phyloP scores from a whole-genome alignment of 2,329 filamentous ascomycete genomes.

The Aspergillus cejpii region DNA sequence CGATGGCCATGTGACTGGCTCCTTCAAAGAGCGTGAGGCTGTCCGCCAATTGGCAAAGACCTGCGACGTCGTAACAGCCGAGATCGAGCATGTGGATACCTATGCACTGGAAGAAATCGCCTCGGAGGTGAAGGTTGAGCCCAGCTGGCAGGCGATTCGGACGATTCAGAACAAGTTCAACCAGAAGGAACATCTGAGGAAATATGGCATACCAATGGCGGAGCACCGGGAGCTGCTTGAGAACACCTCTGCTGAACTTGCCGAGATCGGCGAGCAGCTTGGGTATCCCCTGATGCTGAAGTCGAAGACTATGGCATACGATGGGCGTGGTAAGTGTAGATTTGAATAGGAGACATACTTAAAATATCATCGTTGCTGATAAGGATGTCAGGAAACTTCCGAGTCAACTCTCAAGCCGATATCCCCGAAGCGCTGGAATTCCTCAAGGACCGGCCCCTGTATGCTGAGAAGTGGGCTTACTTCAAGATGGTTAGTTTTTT shows the following conservation, averaged over 20 bases:
- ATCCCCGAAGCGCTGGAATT: conserved; percentile 61
- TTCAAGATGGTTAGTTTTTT: conserved; percentile 56
- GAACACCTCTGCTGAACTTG: conserved; percentile 55
- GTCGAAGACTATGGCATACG: conserved; percentile 81
- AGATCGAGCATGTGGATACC: conserved; percentile 95
- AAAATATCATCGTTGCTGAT: conserved; percentile 5
- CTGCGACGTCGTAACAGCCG: conserved; percentile 79
- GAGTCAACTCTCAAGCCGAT: conserved; percentile 53
- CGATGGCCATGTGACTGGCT: conserved; percentile 68
- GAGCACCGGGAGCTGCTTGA: conserved; percentile 60
- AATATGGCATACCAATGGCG: conserved; percentile 64
- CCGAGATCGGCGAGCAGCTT: conserved; percentile 56
- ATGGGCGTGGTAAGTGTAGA: conserved; percentile 62
- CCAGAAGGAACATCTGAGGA: conserved; percentile 74
- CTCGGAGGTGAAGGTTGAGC: conserved; percentile 62
- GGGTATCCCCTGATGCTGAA: conserved; percentile 92
- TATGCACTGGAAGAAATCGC: conserved; percentile 76
- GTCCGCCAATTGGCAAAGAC: conserved; percentile 70
- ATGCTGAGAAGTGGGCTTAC: conserved; percentile 82
- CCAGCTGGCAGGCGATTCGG: conserved; percentile 77
- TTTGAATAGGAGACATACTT: background rate
- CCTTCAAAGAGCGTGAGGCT: conserved; percentile 74
- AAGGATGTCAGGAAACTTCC: conserved; percentile 52
- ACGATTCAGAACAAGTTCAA: conserved; percentile 90
- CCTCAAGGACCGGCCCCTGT: conserved; percentile 64